Percentiles rank a stretch among this genome's conserved stretches.
Conservation (phyloP, 192 early-diverging fungal species). For the Coemansia umbellata region DNA sequence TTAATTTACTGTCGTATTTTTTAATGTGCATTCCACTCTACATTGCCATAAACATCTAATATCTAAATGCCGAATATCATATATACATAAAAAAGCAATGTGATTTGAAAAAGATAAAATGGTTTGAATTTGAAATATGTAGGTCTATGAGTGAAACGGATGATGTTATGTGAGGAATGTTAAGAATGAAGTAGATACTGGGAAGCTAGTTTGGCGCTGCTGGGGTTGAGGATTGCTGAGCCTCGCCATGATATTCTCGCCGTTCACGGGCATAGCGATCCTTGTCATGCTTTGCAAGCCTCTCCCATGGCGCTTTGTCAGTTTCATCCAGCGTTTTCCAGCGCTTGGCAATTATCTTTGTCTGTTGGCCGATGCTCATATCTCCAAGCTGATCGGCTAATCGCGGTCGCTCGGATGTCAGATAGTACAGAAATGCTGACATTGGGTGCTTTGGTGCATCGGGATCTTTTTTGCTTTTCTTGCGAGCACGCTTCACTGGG, state of each 20-base stretch:
- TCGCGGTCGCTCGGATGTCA: constrained; percentile 61
- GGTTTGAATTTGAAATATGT: no score
- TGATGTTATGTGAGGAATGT: no score
- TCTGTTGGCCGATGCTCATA: constrained; percentile 68
- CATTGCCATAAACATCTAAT: not conserved
- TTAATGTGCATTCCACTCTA: not conserved
- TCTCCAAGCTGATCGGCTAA: constrained; percentile 64
- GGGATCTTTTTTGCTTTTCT: constrained; percentile 69
- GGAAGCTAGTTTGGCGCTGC: constrained; percentile 6
- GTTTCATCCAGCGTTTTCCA: constrained; percentile 54
- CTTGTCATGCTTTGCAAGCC: constrained; percentile 55
- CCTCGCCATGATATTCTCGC: constrained; percentile 51
- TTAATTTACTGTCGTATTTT: no score
- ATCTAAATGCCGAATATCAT: not conserved
- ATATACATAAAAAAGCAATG: not conserved
- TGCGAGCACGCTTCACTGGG: constrained; percentile 49
- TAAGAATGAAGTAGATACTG: not conserved
- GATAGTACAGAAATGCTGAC: constrained; percentile 79
- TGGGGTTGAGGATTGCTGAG: constrained; percentile 11
- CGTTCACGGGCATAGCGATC: constrained; percentile 61
- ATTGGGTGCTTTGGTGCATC: constrained; percentile 82
- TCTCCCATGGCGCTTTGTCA: constrained; percentile 53
- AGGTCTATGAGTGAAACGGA: not conserved
- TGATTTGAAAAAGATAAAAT: no score
- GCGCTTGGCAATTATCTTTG: constrained; percentile 64